phyloP scores from a whole-genome alignment of 805 yeast species.

The Candida tammaniensis region DNA sequence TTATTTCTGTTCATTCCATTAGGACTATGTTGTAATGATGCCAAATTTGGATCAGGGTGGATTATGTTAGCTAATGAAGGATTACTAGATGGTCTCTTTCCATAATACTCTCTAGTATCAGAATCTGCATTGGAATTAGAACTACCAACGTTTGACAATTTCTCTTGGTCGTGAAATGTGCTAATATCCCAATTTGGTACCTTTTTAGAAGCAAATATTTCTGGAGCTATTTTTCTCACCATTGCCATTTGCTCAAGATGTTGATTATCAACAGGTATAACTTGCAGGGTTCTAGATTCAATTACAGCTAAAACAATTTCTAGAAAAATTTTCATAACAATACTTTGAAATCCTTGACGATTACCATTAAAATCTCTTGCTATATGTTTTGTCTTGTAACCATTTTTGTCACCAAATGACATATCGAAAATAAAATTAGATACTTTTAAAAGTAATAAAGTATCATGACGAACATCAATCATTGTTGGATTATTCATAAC shows the following conservation, averaged over 20 bases:
- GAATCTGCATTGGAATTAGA: background rate
- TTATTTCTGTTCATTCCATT: no score
- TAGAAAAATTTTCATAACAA: conserved; percentile 13
- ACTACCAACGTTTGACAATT: conserved; percentile 2
- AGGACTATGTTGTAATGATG: no score
- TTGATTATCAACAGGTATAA: background rate
- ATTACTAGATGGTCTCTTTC: conserved; percentile 17
- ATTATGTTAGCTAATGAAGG: conserved; percentile 23
- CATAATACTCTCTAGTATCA: background rate
- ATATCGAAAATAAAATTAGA: conserved; percentile 9
- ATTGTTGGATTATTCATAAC: conserved; percentile 20
- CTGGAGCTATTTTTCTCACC: conserved; percentile 10
- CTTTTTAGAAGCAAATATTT: conserved; percentile 4
- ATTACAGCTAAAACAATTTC: conserved; percentile 7
- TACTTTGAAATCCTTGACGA: conserved; percentile 1
- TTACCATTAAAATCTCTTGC: background rate
- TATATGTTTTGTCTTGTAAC: background rate
- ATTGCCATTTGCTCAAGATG: conserved; percentile 6
- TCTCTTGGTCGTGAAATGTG: conserved; percentile 7
- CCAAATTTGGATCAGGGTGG: conserved; percentile 13
- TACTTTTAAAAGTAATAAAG: conserved; percentile 20
- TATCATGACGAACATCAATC: conserved; percentile 20
- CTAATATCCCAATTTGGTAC: conserved; percentile 2
- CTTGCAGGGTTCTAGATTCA: conserved; percentile 5
- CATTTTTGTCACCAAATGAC: background rate